These are phyloP conservation scores for Hemileccinum rubropunctum DNA, from an alignment of 768 basidiomycete genomes.

Conservation along the genomic window DNA sequence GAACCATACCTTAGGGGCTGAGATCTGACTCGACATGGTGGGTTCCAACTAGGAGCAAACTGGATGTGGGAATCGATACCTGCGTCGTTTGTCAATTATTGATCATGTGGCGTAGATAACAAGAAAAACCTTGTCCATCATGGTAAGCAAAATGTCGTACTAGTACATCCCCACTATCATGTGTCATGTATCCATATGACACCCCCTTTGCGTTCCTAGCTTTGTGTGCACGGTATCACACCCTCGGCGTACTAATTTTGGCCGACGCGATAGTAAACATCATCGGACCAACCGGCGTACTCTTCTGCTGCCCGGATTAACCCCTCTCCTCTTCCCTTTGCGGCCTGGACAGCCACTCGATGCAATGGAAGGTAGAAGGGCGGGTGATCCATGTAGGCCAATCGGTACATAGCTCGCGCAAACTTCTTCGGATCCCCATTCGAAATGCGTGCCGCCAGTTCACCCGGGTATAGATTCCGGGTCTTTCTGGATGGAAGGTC, in stretches of 20 bases:
- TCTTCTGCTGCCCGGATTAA: slow-evolving; percentile 22
- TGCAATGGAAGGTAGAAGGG: slow-evolving; percentile 28
- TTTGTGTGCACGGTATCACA: too few species aligned
- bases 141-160: neutral
- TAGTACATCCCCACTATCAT: neutral
- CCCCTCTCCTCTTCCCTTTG: slow-evolving; percentile 20
- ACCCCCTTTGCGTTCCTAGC: neutral
- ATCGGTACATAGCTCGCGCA: slow-evolving; percentile 15
- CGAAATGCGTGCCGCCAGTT: neutral
- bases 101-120: neutral
- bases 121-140: neutral
- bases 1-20: slow-evolving; percentile 21
- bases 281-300: slow-evolving; percentile 28
- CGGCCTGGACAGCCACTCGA: slow-evolving; percentile 19
- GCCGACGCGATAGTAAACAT: slow-evolving; percentile 17
- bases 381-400: slow-evolving; percentile 22
- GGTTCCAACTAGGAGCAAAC: neutral
- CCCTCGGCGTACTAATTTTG: slow-evolving; percentile 6
- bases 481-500: slow-evolving; percentile 15
- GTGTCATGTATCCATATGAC: neutral
- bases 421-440: slow-evolving; percentile 25
- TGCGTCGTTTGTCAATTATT: neutral
- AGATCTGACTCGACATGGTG: neutral
- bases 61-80: neutral
- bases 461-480: slow-evolving; percentile 10